These are phyloP conservation scores for Vitis hybrid DNA, from an alignment of 177 flowering plant genomes.

Conservation along the genomic window DNA sequence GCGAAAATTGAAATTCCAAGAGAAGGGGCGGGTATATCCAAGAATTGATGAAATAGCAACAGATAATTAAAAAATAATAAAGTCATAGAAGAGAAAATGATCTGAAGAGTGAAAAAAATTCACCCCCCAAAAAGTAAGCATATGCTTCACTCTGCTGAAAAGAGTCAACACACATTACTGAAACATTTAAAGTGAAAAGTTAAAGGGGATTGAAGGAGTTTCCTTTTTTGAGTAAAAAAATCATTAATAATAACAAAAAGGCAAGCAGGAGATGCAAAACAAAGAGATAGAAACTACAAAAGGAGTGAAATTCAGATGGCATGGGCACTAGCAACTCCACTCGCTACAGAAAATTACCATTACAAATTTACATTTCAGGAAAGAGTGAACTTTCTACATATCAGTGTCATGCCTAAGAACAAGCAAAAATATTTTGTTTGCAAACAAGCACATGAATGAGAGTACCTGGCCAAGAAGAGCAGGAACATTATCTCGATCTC, in stretches of 20 bases:
- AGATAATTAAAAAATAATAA: too few species aligned
- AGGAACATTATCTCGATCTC: constrained; percentile 82
- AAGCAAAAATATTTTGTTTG: neutral
- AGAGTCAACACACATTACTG: too few species aligned
- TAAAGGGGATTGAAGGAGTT: too few species aligned
- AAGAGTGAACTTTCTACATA: neutral
- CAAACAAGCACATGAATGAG: neutral
- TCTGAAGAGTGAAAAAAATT: too few species aligned
- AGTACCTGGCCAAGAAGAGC: constrained; percentile 97
- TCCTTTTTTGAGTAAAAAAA: too few species aligned
- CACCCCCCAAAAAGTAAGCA: too few species aligned
- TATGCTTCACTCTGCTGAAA: too few species aligned
- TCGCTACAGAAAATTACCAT: neutral
- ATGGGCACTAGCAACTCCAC: neutral
- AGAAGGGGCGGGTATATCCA: too few species aligned
- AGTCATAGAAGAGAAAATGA: too few species aligned
- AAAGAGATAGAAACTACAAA: neutral
- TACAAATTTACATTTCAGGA: neutral
- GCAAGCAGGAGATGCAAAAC: neutral
- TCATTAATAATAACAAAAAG: neutral
- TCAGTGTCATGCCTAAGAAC: neutral
- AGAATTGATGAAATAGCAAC: too few species aligned
- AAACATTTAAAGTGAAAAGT: too few species aligned
- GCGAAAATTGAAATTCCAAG: too few species aligned
- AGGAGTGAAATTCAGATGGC: neutral